Percentiles rank a stretch among this genome's conserved stretches.
These are phyloP conservation scores for Lolium rigidum DNA, from an alignment of 176 grass and related monocot species.

Conservation along the genomic window DNA sequence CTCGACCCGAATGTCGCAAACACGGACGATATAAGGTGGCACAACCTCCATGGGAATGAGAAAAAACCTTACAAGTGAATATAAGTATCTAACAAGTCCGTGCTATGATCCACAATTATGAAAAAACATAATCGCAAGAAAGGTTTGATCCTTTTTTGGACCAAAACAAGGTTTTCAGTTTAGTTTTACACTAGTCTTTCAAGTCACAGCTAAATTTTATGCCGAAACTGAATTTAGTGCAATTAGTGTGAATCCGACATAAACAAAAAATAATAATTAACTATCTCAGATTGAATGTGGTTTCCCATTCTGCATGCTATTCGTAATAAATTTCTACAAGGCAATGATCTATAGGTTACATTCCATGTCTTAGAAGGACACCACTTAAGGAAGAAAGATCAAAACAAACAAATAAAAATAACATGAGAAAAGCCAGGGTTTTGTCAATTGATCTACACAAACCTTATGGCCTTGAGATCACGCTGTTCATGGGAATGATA, in stretches of 20 bases:
- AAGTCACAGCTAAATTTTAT: neutral
- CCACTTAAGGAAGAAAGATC: neutral
- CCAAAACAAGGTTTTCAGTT: neutral
- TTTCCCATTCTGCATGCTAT: neutral
- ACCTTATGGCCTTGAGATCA: constrained; percentile 17
- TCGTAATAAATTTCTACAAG: neutral
- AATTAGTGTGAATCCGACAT: neutral
- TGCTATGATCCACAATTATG: neutral
- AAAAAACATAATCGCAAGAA: neutral
- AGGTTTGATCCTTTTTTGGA: neutral
- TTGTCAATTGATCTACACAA: neutral
- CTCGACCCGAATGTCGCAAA: neutral
- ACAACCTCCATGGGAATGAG: neutral
- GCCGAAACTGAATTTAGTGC: neutral
- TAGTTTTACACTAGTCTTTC: neutral
- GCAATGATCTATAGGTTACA: neutral
- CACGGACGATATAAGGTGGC: neutral
- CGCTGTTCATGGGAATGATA: neutral
- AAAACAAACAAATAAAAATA: neutral
- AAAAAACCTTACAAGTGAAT: neutral
- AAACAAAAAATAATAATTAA: neutral
- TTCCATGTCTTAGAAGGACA: no score
- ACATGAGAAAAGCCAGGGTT: neutral
- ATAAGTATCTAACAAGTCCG: neutral
- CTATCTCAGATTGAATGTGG: neutral